Conservation (phyloP, 2,329 filamentous ascomycete genomes). For the Alternaria tenuissima region DNA sequence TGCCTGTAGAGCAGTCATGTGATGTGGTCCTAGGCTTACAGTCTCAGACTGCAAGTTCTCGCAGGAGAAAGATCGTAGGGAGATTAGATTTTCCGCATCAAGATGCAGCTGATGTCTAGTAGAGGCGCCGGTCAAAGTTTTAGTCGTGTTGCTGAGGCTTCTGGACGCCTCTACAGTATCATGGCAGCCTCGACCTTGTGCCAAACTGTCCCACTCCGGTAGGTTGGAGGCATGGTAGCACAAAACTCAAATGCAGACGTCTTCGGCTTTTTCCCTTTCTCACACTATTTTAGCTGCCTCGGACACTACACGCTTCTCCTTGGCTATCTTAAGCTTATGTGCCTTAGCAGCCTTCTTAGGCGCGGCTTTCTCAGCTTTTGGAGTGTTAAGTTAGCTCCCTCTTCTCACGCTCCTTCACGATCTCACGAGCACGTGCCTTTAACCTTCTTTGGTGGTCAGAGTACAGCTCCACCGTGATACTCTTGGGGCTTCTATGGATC, state of each 20-base stretch:
- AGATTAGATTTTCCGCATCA: background rate
- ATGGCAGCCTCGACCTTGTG: slow-evolving; percentile 7
- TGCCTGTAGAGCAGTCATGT: no score
- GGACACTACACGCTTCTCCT: no score
- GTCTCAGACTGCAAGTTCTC: no score
- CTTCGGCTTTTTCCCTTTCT: no score
- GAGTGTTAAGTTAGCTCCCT: background rate
- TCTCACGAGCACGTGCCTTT: background rate
- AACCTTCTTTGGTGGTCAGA: background rate
- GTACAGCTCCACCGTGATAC: background rate
- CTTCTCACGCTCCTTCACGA: background rate
- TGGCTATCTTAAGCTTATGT: no score
- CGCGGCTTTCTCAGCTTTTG: background rate
- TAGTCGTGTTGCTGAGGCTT: slow-evolving; percentile 13
- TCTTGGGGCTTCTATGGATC: background rate
- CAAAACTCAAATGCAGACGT: background rate
- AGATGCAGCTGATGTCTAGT: slow-evolving; percentile 15
- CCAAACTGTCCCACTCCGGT: background rate
- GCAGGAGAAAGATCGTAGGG: no score
- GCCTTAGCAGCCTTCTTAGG: no score
- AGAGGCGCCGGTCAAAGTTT: slow-evolving; percentile 15
- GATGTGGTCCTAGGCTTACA: no score
- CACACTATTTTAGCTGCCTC: accelerated
- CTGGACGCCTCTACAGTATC: slow-evolving; percentile 10
- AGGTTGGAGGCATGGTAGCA: background rate